Evolutionary conservation across 1,284 basidiomycete species (phyloP).

Genomic region (Lignosus rhinocerotis): DNA sequence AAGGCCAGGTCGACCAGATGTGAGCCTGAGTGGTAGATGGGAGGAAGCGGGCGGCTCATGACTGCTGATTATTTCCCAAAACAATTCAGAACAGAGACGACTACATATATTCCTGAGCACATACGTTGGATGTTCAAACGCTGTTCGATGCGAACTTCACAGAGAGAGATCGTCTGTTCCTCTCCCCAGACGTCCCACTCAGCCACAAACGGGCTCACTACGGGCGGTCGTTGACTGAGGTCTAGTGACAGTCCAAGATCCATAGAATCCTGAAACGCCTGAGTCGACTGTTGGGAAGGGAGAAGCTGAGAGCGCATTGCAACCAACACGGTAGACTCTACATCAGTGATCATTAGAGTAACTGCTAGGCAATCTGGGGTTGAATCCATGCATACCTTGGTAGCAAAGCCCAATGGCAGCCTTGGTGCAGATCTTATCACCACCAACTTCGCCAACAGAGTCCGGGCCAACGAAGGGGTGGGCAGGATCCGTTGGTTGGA

Average conservation of each 20-base stretch:
- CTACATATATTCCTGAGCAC: slow-evolving; percentile 36
- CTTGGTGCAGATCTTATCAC: slow-evolving; percentile 49
- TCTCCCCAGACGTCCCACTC: slow-evolving; percentile 68
- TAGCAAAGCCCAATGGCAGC: slow-evolving; percentile 68
- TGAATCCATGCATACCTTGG: slow-evolving; percentile 45
- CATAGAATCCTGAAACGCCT: slow-evolving; percentile 40
- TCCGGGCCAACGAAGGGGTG: slow-evolving; percentile 31
- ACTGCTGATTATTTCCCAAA: slow-evolving; percentile 37
- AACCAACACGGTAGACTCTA: slow-evolving; percentile 62
- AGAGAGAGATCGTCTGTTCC: slow-evolving; percentile 60
- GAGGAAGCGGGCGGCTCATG: slow-evolving; percentile 45
- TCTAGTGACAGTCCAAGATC: slow-evolving; percentile 47
- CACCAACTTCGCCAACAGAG: slow-evolving; percentile 40
- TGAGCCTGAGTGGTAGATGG: slow-evolving; percentile 39
- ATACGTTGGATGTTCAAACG: slow-evolving; percentile 29
- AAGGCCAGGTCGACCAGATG: slow-evolving; percentile 48
- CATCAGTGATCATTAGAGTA: not conserved
- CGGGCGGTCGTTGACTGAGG: slow-evolving; percentile 31
- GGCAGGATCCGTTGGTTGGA: slow-evolving; percentile 18
- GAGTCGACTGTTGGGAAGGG: slow-evolving; percentile 22
- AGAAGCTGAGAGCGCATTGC: slow-evolving; percentile 55
- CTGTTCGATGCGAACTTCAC: slow-evolving; percentile 55
- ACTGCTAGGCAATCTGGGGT: not conserved
- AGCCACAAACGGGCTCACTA: slow-evolving; percentile 35
- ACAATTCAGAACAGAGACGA: slow-evolving; percentile 7